phyloP scores from a whole-genome alignment of 176 grass and related monocot genomes.

The bread wheat (Triticum aestivum) region DNA sequence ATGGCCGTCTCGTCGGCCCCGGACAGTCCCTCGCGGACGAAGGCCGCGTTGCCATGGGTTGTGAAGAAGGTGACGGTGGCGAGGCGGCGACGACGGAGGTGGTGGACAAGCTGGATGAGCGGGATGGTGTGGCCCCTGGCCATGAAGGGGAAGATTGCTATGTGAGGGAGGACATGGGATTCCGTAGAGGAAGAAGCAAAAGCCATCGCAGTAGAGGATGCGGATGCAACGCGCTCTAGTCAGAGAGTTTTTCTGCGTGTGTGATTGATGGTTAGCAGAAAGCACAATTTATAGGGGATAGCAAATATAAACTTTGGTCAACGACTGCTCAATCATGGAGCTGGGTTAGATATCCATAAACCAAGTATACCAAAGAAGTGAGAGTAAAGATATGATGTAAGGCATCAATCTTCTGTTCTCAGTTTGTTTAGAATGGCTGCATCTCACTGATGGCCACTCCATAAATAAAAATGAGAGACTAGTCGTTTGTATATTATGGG shows the following conservation, averaged over 20 bases:
- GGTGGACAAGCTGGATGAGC: constrained; percentile 51
- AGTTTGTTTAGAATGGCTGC: background rate
- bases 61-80: constrained; percentile 66
- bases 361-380: background rate
- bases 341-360: background rate
- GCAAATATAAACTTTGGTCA: background rate
- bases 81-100: constrained; percentile 42
- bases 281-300: background rate
- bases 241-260: background rate
- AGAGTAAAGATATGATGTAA: background rate
- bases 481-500: background rate
- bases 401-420: background rate
- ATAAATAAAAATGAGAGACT: background rate
- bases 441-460: background rate
- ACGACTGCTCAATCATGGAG: background rate
- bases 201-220: constrained; percentile 1
- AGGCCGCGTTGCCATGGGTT: constrained; percentile 52
- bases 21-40: constrained; percentile 44
- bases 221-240: background rate
- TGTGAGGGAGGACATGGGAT: constrained; percentile 28
- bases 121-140: constrained; percentile 75
- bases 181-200: background rate
- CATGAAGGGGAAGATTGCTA: constrained; percentile 69
- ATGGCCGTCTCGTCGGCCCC: constrained; percentile 17
- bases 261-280: background rate